A percentile compares a stretch with the other conserved stretches of the same genome.
Evolutionary conservation across 2,329 filamentous ascomycete genomes (phyloP).

Genomic region (Periconia sp.): DNA sequence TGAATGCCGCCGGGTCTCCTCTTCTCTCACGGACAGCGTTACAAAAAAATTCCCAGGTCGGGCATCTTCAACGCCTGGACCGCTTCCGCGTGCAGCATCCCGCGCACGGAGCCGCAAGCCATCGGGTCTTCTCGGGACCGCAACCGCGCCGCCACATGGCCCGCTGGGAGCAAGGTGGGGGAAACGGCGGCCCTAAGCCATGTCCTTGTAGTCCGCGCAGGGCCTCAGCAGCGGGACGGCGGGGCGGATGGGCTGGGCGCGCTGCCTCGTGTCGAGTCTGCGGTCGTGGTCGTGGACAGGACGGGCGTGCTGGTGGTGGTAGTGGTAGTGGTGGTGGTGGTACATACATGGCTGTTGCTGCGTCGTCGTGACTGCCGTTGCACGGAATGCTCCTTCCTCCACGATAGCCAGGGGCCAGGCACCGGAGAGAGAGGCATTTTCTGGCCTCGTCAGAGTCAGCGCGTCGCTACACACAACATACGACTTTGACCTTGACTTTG

Average conservation of each 20-base stretch:
- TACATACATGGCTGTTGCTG: too few relatives aligned
- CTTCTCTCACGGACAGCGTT: slow-evolving; percentile 17
- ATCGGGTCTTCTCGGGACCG: slow-evolving; percentile 23
- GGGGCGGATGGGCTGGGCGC: too few relatives aligned
- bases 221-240: too few relatives aligned
- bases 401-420: slow-evolving; percentile 17
- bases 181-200: too few relatives aligned
- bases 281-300: too few relatives aligned
- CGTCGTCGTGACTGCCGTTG: too few relatives aligned
- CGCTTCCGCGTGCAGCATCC: slow-evolving; percentile 7
- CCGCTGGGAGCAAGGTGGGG: not conserved
- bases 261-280: too few relatives aligned
- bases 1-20: slow-evolving; percentile 21
- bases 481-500: slow-evolving; percentile 24
- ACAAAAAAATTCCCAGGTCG: slow-evolving; percentile 22
- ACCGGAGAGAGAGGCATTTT: slow-evolving; percentile 28
- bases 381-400: slow-evolving; percentile 7
- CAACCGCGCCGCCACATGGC: too few relatives aligned
- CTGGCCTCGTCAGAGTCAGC: slow-evolving; percentile 17
- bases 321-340: too few relatives aligned
- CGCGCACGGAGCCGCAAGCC: slow-evolving; percentile 11
- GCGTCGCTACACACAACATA: slow-evolving; percentile 10
- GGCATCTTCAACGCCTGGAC: slow-evolving; percentile 2
- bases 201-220: too few relatives aligned
- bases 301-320: too few relatives aligned